Evolutionary conservation across 257 asterid genomes (phyloP).

Genomic region (Rubia yunnanensis): DNA sequence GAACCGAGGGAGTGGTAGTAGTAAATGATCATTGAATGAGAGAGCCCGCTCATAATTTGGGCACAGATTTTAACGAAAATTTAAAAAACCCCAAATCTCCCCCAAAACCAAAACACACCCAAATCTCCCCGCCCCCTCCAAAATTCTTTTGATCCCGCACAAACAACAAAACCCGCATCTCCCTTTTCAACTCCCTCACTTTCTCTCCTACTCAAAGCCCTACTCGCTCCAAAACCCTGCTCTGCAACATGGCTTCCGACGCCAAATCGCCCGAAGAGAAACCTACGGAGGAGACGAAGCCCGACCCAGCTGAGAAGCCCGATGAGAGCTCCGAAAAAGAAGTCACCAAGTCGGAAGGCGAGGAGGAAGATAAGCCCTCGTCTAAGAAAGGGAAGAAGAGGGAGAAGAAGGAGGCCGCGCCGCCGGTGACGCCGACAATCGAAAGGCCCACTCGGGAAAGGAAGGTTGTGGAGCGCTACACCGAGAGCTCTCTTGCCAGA

Average conservation of each 20-base stretch:
- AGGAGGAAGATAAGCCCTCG: constrained; percentile 3
- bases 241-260: constrained; percentile 44
- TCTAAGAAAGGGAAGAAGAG: not conserved
- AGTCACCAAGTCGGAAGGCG: not conserved
- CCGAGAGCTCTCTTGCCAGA: constrained; percentile 32
- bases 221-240: not conserved
- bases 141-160: not conserved
- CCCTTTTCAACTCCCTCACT: not conserved
- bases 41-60: constrained; percentile 6
- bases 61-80: constrained; percentile 13
- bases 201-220: not conserved
- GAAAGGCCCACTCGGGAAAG: constrained; percentile 82
- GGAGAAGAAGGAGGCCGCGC: constrained; percentile 19
- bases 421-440: constrained; percentile 32
- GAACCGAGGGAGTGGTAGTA: too few relatives aligned
- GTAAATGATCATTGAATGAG: not conserved
- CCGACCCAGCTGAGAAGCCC: constrained; percentile 4
- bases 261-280: constrained; percentile 32
- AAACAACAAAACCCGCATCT: not conserved
- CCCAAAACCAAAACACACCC: not conserved
- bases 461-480: constrained; percentile 68
- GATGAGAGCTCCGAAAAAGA: constrained; percentile 2
- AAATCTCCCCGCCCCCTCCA: constrained; percentile 13
- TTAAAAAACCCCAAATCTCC: constrained; percentile 2
- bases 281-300: not conserved